Conservation (phyloP, 805 yeast genomes). For the Metschnikowia henanensis region DNA sequence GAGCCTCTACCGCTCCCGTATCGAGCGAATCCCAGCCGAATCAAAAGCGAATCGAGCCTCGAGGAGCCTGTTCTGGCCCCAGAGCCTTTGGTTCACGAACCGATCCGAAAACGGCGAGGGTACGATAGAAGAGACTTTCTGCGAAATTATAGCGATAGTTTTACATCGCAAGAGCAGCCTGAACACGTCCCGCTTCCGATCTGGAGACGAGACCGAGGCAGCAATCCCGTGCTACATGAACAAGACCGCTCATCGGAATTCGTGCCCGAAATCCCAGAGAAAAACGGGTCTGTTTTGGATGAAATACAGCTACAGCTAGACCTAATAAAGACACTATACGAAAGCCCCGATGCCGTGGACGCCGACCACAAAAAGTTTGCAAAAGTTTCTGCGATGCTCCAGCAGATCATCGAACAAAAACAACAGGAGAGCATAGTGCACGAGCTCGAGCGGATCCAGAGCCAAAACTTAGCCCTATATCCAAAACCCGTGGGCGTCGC, state of each 20-base stretch:
- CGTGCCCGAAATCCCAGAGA: background rate
- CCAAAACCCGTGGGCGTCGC: no score
- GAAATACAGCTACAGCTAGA: conserved; percentile 12
- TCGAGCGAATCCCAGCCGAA: conserved; percentile 15
- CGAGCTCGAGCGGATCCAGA: conserved; percentile 28
- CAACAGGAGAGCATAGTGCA: conserved; percentile 16
- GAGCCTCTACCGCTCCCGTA: conserved; percentile 40
- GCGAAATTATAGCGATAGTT: background rate
- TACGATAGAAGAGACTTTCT: conserved; percentile 2
- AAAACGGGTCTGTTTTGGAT: conserved; percentile 8
- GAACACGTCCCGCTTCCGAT: conserved; percentile 13
- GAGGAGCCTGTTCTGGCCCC: background rate
- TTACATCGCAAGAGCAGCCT: background rate
- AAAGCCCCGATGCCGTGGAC: conserved; percentile 5
- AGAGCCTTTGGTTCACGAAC: conserved; percentile 1
- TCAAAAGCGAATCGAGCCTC: conserved; percentile 6
- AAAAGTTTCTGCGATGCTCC: conserved; percentile 7
- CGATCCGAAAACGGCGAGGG: conserved; percentile 7
- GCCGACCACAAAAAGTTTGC: conserved; percentile 8
- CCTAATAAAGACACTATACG: conserved; percentile 8
- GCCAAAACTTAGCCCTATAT: background rate
- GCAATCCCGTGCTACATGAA: background rate
- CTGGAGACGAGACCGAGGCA: conserved; percentile 11
- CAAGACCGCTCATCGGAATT: background rate
- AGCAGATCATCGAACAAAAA: conserved; percentile 9